Evolutionary conservation across 148 eudicot species (phyloP), one percentile per base, ranked within the genome.

Genomic region (Gaultheria prostrata): DNA sequence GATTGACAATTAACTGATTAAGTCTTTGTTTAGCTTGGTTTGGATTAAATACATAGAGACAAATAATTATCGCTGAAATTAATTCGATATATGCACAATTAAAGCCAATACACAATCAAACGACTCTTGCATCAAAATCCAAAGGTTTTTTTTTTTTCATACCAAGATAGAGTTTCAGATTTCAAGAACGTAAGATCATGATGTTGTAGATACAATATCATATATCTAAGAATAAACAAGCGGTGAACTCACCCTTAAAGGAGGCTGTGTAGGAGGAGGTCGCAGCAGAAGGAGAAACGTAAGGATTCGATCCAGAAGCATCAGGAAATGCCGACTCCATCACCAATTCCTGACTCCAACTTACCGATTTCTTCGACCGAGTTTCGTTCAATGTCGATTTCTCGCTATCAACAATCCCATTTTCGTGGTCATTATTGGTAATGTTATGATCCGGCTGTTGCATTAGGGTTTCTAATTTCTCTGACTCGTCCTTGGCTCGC

Each of bases 221-320:
- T 10, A 3, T 0, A 73, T 1, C 74, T 8, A 82, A 51, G 69
- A 48, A 12, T 28, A 18, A 82, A n/a, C 53, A 26, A 49, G 56
- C 63, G 50, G n/a, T 6, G 28, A 17, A 56, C 30, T 61, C 4
- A 92, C 95, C 87, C 89, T 92, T 92, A 48, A 92, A 76, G 33
- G 92, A 83, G 11, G 87, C 57, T 8, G 92, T 18, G 83, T 43
- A 13, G 46, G 71, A 17, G 50, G 67, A 33, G 87, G 90, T 56
- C 32, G 83, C 21, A 12, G 85, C 21, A 7, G 90, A 83, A 39
- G 75, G 86, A 2, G 93, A 76, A 13, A 90, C 85, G 67, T 90
- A 90, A 39, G 92, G 89, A 84, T 82, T 75, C 71, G 88, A 85
- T 81, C 86, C 85, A 61, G 3, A 18, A 17, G 82, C 3, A 59